These are phyloP conservation scores for Colletotrichum zoysiae DNA, from an alignment of 2,329 filamentous ascomycete genomes.

Conservation along the genomic window DNA sequence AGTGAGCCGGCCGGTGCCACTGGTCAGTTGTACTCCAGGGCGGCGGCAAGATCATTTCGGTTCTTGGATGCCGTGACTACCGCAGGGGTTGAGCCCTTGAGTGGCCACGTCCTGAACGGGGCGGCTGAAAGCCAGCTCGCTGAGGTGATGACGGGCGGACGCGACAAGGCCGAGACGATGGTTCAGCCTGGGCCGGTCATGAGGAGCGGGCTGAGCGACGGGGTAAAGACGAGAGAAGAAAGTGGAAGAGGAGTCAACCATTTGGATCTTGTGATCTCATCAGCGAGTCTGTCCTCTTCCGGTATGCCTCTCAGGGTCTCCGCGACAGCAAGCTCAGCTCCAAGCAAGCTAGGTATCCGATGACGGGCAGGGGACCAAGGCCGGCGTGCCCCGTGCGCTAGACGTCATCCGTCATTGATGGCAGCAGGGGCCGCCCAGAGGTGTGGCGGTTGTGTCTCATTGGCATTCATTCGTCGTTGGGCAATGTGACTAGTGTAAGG, in stretches of 20 bases:
- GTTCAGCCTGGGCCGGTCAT: conserved; percentile 11
- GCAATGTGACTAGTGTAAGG: neutral
- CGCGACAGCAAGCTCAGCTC: neutral
- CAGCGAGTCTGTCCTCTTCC: conserved; percentile 6
- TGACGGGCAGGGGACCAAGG: conserved; percentile 14
- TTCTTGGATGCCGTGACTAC: conserved; percentile 38
- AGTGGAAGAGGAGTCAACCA: neutral
- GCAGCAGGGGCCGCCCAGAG: conserved; percentile 24
- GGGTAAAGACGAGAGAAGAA: neutral
- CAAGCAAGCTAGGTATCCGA: neutral
- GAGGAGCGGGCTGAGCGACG: neutral
- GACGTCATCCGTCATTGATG: conserved; percentile 28
- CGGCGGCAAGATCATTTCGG: conserved; percentile 39
- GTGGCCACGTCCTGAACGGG: conserved; percentile 6
- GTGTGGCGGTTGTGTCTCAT: conserved; percentile 23
- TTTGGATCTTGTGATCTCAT: conserved; percentile 21
- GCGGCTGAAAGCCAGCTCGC: conserved; percentile 1
- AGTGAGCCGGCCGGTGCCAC: conserved; percentile 8
- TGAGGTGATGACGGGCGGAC: conserved; percentile 24
- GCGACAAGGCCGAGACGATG: neutral
- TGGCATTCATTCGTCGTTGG: conserved; percentile 1
- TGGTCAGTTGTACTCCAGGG: conserved; percentile 39
- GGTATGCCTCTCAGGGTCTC: neutral
- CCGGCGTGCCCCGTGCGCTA: conserved; percentile 15
- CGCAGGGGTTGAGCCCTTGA: conserved; percentile 29